phyloP scores from a whole-genome alignment of 2,329 filamentous ascomycete genomes.

The Colletotrichum endophyticum region DNA sequence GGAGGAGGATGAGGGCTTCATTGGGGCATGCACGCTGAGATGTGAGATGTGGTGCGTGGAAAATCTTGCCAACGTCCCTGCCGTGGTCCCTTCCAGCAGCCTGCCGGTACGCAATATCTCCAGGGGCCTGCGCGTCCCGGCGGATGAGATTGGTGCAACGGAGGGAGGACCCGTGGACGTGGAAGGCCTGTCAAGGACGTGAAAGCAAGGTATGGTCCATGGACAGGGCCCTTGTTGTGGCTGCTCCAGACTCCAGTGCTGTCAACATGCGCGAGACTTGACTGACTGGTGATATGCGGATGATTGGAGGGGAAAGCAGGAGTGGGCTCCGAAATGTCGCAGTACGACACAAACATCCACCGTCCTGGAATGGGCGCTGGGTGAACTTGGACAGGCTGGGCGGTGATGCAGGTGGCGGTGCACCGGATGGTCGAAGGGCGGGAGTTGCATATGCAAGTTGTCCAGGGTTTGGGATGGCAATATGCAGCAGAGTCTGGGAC shows the following conservation, averaged over 20 bases:
- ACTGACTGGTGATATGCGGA: background rate
- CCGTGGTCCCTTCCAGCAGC: background rate
- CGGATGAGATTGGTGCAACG: background rate
- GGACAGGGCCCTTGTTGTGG: background rate
- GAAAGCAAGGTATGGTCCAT: background rate
- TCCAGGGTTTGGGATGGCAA: background rate
- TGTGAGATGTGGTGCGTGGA: background rate
- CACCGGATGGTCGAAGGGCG: background rate
- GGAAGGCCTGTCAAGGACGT: background rate
- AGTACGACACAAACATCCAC: background rate
- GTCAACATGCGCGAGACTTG: background rate
- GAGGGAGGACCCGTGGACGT: background rate
- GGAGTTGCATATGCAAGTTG: background rate
- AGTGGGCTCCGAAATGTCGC: background rate
- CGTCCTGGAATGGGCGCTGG: background rate
- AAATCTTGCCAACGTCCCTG: background rate
- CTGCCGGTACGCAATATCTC: background rate
- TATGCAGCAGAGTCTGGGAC: background rate
- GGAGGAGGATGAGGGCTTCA: background rate
- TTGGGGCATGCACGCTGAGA: background rate
- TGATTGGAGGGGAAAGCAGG: background rate
- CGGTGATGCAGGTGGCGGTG: slow-evolving; percentile 21
- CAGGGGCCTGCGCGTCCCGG: background rate
- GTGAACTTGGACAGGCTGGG: background rate
- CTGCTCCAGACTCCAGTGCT: background rate